These are phyloP conservation scores for Talaromyces proteolyticus DNA, from an alignment of 495 filamentous ascomycete genomes.

Conservation along the genomic window DNA sequence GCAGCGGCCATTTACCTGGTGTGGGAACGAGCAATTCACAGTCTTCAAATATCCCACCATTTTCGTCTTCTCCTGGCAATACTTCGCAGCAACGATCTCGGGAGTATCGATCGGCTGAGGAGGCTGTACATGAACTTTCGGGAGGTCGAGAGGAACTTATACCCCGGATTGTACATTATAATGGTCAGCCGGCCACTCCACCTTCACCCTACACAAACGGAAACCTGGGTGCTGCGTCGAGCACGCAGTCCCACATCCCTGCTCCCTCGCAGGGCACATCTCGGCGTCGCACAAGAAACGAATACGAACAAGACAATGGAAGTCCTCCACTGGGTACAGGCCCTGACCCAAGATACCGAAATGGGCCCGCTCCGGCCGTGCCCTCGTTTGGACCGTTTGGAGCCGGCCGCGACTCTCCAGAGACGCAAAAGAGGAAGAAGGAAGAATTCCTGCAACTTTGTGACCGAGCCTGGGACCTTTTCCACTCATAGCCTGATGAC, in stretches of 20 bases:
- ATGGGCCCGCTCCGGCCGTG: constrained; percentile 60
- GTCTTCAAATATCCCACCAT: constrained; percentile 50
- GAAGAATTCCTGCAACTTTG: constrained; percentile 90
- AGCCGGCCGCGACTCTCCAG: constrained; percentile 72
- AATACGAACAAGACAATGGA: constrained; percentile 80
- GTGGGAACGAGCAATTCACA: constrained; percentile 61
- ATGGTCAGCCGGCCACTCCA: constrained; percentile 84
- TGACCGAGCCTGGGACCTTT: constrained; percentile 89
- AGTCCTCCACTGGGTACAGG: constrained; percentile 39
- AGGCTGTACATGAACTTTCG: constrained; percentile 82
- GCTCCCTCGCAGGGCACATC: constrained; percentile 40
- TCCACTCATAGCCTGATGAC: constrained; percentile 67
- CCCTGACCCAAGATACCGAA: constrained; percentile 32
- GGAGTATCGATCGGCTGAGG: constrained; percentile 93
- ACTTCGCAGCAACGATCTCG: constrained; percentile 55
- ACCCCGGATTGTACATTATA: constrained; percentile 92
- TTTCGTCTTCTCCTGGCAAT: constrained; percentile 72
- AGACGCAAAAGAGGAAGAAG: constrained; percentile 81
- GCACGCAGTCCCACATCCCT: constrained; percentile 16
- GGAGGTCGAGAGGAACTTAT: constrained; percentile 87
- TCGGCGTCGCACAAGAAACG: constrained; percentile 71
- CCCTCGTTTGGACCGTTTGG: constrained; percentile 64
- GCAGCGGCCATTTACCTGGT: constrained; percentile 37
- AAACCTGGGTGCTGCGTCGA: constrained; percentile 13
- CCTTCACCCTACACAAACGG: constrained; percentile 62